Evolutionary conservation across 352 stramenopile genomes (phyloP), one percentile per base, ranked within the genome.

Genomic region (Thraustotheca clavata): DNA sequence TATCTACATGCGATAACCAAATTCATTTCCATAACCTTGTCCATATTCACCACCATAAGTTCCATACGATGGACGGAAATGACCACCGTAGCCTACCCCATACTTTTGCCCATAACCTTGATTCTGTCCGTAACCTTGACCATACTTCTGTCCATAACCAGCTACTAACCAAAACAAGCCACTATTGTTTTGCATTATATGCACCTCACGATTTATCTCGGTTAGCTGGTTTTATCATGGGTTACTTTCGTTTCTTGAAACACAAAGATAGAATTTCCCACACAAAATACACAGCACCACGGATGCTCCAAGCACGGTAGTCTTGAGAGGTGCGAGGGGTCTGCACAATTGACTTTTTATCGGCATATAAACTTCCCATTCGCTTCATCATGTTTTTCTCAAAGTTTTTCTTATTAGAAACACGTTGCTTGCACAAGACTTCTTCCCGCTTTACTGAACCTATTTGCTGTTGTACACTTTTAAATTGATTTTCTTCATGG

Each of bases 341-440:
- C 8, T 31, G 12, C 1, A 6, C 18, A 6, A 54, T 31, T 1
- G 38, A 32, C 29, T 65, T 67, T 41, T 92, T 93, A 69, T 93
- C 83, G 7, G 71, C 48, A 62, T 93, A 93, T 4, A 93, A 71
- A 20, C 69, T 75, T 2, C 83, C 83, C 1, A 90, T 78, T 4
- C 77, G 79, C 26, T 87, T 69, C 80, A 93, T 90, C 83, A 93
- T 93, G 39, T 85, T 83, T 61, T 76, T 76, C 29, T 91, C 71
- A 48, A 91, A 91, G 9, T 69, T 29, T 39, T 69, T 79, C 43
- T 87, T 73, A 27, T 80, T 46, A 6, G 73, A 68, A 11, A 29
- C 40, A 26, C 67, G 62, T 20, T 73, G 72, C 38, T 75, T 87
- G 22, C 20, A 59, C 32, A 70, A 68, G 18, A 62, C 36, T 60